Evolutionary conservation across 345 rosid species (phyloP), one percentile per base, ranked within the genome.

Genomic region (Linum tenue): DNA sequence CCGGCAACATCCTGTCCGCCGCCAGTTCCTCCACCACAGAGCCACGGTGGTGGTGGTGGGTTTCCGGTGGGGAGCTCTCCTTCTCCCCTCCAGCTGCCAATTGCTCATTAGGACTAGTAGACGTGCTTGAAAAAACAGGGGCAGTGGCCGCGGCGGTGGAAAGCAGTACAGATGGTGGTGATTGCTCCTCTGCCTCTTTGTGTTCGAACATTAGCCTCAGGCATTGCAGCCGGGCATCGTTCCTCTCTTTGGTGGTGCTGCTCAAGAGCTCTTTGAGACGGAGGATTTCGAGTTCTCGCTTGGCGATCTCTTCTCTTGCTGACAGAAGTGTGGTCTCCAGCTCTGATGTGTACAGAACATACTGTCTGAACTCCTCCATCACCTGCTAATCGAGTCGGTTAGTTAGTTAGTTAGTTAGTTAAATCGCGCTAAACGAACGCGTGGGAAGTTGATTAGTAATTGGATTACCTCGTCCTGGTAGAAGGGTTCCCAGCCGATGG

Each of bases 1-100:
- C 84, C 2, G 95, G 95, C 63, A 87, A 65, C 14, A 72, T 75
- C 76, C 65, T 85, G 8, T 76, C 70, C 10, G 72, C 78, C 5
- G 75, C 80, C 55, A 82, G 55, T 55, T 77, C 74, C n/a, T 69
- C 59, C 38, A 66, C 68, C 38, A 70, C 74, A 42, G 31, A 22
- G 57, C 64, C 31, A 22, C 31, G 31, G 31, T 22, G 9, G 5
- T 41, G 44, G 14, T 39, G 43, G 8, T 22, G 31, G 31, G 31
- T 22, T 7, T 41, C 39, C 41, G 41, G 6, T 5, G 10, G 42
- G 12, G 15, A 12, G 44, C 41, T 39, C 48, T 62, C 17, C 48
- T 3, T 60, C 42, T 42, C n/a, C 2, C 14, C 64, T 3, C 6
- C 22, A 3, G 43, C 64, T 60, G 37, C 15, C 31, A 22, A 22